These are phyloP conservation scores for Chamaecyparis obtusa DNA, from an alignment of 75 land plant species.

Conservation along the genomic window DNA sequence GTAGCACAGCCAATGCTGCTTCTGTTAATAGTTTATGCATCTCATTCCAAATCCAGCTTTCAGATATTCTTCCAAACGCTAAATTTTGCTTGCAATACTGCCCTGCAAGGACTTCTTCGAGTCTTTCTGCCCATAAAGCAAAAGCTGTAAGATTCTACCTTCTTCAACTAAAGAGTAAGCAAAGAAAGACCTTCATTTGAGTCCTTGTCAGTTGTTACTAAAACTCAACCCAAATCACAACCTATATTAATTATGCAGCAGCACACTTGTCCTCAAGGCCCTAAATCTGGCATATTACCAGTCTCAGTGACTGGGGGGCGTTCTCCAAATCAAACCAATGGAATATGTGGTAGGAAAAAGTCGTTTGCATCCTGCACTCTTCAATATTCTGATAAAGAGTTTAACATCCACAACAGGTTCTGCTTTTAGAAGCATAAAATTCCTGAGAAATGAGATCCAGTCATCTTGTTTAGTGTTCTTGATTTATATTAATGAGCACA, in stretches of 20 bases:
- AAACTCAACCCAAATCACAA: not conserved
- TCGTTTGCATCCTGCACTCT: not conserved
- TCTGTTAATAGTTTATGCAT: conserved; percentile 88
- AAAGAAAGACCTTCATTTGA: not conserved
- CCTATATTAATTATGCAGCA: not conserved
- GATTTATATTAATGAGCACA: too few species aligned
- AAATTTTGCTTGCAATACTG: conserved; percentile 79
- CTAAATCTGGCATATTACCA: not conserved
- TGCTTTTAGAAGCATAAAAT: not conserved
- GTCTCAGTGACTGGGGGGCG: not conserved
- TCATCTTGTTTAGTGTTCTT: too few species aligned
- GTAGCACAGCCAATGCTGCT: conserved; percentile 71
- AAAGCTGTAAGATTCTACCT: not conserved
- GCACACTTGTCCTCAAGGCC: not conserved
- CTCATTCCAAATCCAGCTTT: conserved; percentile 94
- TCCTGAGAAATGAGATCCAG: not conserved
- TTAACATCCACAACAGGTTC: not conserved
- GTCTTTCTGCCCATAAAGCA: conserved; percentile 62
- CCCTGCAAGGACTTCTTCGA: conserved; percentile 55
- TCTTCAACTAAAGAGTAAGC: not conserved
- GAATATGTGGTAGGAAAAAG: not conserved
- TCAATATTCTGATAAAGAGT: not conserved
- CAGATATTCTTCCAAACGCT: conserved; percentile 72
- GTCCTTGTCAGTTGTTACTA: not conserved
- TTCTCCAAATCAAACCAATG: not conserved